Evolutionary conservation across 345 rosid genomes (phyloP).

Genomic region (Brassica cretica): DNA sequence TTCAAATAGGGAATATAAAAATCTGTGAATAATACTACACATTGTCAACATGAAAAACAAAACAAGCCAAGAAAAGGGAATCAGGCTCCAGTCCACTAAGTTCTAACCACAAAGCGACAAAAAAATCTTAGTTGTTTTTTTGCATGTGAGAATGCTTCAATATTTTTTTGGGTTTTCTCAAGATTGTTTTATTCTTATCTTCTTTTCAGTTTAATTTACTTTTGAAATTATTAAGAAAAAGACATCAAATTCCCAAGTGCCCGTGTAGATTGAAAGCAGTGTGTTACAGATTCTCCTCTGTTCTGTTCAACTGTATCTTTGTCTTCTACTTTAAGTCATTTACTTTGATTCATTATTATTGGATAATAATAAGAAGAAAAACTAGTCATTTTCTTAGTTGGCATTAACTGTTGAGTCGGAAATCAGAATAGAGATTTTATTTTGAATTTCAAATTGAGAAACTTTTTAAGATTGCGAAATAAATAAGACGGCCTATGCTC

Average conservation of each 20-base stretch:
- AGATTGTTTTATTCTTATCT: slow-evolving; percentile 16
- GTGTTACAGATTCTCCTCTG: slow-evolving; percentile 44
- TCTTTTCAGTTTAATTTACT: slow-evolving; percentile 9
- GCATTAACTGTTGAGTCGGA: slow-evolving; percentile 37
- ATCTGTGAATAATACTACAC: background rate
- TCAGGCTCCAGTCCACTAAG: slow-evolving; percentile 41
- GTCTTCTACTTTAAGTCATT: slow-evolving; percentile 39
- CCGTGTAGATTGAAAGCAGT: slow-evolving; percentile 37
- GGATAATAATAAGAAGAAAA: slow-evolving; percentile 21
- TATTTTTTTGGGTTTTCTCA: background rate
- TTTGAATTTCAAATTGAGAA: slow-evolving; percentile 45
- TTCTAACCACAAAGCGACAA: slow-evolving; percentile 40
- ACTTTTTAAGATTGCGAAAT: slow-evolving; percentile 31
- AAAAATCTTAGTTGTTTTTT: slow-evolving; percentile 21
- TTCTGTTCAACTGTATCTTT: slow-evolving; percentile 45
- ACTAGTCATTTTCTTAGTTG: background rate
- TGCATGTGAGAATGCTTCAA: slow-evolving; percentile 36
- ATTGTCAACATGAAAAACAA: slow-evolving; percentile 14
- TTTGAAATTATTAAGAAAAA: slow-evolving; percentile 27
- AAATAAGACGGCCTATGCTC: slow-evolving; percentile 14
- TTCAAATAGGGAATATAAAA: slow-evolving; percentile 6
- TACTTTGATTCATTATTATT: slow-evolving; percentile 4
- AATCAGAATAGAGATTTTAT: background rate
- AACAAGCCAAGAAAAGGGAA: slow-evolving; percentile 27
- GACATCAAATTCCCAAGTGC: slow-evolving; percentile 31